Evolutionary conservation across 2,329 filamentous ascomycete species (phyloP).

Genomic region (Phialophora tarda): DNA sequence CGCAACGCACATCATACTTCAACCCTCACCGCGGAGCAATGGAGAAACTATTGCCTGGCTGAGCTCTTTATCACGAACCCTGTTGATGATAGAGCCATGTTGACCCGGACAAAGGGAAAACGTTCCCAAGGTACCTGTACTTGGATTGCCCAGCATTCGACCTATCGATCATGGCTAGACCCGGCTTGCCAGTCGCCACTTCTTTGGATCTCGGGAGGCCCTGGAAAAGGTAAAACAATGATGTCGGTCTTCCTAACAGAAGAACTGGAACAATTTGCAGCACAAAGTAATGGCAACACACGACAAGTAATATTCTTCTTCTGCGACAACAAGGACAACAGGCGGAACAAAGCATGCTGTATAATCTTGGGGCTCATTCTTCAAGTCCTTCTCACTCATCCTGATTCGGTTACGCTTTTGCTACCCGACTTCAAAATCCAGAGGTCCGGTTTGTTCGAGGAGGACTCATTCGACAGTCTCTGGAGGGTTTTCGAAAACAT

Average conservation of each 20-base stretch:
- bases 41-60: constrained; percentile 8
- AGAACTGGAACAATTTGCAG: constrained; percentile 32
- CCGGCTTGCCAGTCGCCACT: constrained; percentile 24
- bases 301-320: constrained; percentile 40
- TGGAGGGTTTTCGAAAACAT: constrained; percentile 6
- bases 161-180: constrained; percentile 11
- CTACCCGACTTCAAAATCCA: constrained; percentile 10
- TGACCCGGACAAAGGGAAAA: constrained; percentile 5
- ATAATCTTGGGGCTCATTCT: constrained; percentile 39
- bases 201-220: constrained; percentile 41
- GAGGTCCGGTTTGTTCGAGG: background rate
- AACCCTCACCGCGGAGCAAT: background rate
- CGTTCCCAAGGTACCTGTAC: constrained; percentile 1
- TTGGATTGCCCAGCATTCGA: background rate
- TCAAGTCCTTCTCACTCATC: constrained; percentile 36
- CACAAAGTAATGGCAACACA: constrained; percentile 5
- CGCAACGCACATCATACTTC: background rate
- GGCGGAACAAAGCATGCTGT: constrained; percentile 38
- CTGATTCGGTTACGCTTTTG: background rate
- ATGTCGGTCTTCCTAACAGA: constrained; percentile 40
- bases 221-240: constrained; percentile 43
- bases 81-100: constrained; percentile 7
- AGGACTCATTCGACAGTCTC: constrained; percentile 4
- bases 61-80: constrained; percentile 11
- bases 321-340: constrained; percentile 39